Evolutionary conservation across 225 moss, liverwort and hornwort species (phyloP).

Genomic region (Antitrichia curtipendula): DNA sequence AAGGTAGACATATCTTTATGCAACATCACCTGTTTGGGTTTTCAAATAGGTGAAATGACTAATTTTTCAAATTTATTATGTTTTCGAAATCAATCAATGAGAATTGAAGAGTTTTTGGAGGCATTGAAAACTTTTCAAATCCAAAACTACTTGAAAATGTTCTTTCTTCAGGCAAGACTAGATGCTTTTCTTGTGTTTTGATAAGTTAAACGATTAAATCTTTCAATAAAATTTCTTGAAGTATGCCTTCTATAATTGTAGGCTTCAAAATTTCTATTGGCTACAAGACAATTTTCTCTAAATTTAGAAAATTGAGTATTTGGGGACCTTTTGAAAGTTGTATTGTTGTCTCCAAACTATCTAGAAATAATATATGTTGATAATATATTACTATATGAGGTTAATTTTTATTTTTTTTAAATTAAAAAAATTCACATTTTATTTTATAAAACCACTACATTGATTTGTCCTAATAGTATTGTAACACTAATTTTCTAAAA

Average conservation of each 20-base stretch:
- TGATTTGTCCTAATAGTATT: neutral
- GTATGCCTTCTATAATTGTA: neutral
- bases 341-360: neutral
- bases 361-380: neutral
- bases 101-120: too few species aligned
- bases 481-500: neutral
- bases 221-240: neutral
- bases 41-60: too few species aligned
- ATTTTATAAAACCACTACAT: neutral
- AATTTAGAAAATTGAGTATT: neutral
- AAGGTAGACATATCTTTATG: too few species aligned
- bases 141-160: neutral
- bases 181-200: neutral
- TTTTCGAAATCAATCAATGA: too few species aligned
- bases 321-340: neutral
- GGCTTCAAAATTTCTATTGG: neutral
- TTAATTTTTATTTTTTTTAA: too few species aligned
- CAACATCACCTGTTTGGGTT: too few species aligned
- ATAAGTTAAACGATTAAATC: accelerated
- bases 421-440: neutral
- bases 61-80: too few species aligned
- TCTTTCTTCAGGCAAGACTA: neutral
- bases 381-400: neutral
- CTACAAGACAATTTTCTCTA: neutral
- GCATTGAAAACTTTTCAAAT: too few species aligned